phyloP scores from a whole-genome alignment of 192 early-diverging fungal genomes.

The Backusella morwellensis region DNA sequence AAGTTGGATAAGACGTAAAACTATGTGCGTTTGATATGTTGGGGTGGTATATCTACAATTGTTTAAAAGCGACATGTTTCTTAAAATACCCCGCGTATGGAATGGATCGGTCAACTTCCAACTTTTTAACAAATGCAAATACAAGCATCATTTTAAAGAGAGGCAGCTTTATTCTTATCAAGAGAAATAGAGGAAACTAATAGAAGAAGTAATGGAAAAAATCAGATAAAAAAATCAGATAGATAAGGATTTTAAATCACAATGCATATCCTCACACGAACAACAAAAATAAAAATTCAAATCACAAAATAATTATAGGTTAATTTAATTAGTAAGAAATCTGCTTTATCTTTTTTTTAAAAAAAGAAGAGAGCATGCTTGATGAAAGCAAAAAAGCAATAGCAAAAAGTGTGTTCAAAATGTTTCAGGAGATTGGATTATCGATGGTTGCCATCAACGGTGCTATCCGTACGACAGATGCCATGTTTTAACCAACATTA shows the following conservation, averaged over 20 bases:
- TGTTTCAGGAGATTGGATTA: too few species aligned
- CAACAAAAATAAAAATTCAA: not conserved
- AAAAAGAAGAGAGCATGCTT: not conserved
- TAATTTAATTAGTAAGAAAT: not conserved
- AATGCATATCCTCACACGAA: not conserved
- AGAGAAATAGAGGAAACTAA: not conserved
- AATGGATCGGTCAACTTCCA: too few species aligned
- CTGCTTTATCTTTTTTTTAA: not conserved
- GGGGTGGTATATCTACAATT: too few species aligned
- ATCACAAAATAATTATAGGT: not conserved
- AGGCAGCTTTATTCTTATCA: not conserved
- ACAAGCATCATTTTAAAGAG: too few species aligned
- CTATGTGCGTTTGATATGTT: not conserved
- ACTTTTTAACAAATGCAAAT: too few species aligned
- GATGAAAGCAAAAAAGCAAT: too few species aligned
- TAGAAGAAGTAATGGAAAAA: not conserved
- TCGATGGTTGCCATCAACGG: too few species aligned
- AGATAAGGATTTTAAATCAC: not conserved
- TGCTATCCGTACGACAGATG: too few species aligned
- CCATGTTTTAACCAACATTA: too few species aligned
- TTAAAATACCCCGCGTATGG: too few species aligned
- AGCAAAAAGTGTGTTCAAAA: too few species aligned
- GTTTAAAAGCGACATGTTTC: too few species aligned
- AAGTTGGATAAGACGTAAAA: not conserved
- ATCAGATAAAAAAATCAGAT: not conserved